phyloP scores from a whole-genome alignment of 495 filamentous ascomycete species.

The Lichenothelia convexa region DNA sequence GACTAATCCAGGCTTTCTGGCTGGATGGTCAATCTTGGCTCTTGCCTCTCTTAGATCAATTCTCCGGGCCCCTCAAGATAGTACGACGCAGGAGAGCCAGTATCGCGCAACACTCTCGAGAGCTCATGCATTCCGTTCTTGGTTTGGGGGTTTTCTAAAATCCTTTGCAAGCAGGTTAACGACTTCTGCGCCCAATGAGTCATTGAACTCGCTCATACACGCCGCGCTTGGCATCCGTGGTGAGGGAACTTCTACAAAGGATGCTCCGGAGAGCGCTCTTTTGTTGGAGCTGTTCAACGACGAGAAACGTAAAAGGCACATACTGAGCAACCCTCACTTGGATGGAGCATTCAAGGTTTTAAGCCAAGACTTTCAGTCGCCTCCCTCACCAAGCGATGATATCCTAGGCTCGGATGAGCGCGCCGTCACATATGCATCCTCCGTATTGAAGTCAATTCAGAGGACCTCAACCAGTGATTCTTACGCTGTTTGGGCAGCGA shows the following conservation, averaged over 20 bases:
- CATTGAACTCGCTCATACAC: conserved; percentile 36
- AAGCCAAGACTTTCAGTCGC: conserved; percentile 47
- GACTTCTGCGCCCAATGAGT: too few species aligned
- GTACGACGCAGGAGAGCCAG: conserved; percentile 58
- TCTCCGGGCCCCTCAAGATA: conserved; percentile 44
- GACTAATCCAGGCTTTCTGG: conserved; percentile 51
- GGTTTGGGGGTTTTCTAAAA: conserved; percentile 45
- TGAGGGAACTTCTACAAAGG: conserved; percentile 39
- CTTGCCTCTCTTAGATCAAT: conserved; percentile 59
- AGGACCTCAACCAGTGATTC: conserved; percentile 37
- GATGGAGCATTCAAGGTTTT: conserved; percentile 57
- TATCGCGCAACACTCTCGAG: conserved; percentile 49
- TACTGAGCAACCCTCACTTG: conserved; percentile 50
- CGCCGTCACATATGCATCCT: conserved; percentile 37
- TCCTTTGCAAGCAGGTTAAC: too few species aligned
- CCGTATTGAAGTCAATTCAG: conserved; percentile 58
- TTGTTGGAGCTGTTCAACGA: conserved; percentile 60
- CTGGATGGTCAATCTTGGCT: conserved; percentile 57
- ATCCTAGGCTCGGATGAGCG: conserved; percentile 42
- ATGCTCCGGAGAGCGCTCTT: conserved; percentile 50
- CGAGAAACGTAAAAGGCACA: conserved; percentile 34
- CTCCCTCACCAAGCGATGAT: conserved; percentile 35
- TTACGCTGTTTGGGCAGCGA: conserved; percentile 70
- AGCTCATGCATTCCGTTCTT: conserved; percentile 45
- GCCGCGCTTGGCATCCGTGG: conserved; percentile 40